Conservation (phyloP, 139 green algal genomes). For the Chlamydomonas schloesseri region DNA sequence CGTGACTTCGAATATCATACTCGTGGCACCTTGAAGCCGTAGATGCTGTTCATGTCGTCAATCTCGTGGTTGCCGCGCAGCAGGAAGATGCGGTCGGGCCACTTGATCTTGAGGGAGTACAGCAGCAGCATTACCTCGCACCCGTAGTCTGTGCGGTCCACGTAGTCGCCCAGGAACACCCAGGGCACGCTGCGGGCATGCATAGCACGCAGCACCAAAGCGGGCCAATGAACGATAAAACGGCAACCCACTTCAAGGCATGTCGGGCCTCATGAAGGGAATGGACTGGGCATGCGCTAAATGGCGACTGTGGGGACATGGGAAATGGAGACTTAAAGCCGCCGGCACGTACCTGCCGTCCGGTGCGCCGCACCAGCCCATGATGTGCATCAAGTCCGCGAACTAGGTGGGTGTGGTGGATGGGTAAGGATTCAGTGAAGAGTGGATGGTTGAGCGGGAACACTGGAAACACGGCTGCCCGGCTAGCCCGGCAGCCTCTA, state of each 20-base stretch:
- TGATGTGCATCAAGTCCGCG: constrained; percentile 9
- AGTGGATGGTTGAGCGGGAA: too few species aligned
- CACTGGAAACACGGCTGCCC: too few species aligned
- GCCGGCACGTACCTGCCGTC: constrained; percentile 5
- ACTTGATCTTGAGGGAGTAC: constrained; percentile 22
- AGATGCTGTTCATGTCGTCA: neutral
- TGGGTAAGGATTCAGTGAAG: too few species aligned
- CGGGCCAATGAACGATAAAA: too few species aligned
- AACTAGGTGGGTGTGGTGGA: neutral
- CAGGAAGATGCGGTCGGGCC: constrained; percentile 11
- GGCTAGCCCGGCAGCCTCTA: too few species aligned
- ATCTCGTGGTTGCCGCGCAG: constrained; percentile 33
- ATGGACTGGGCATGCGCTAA: too few species aligned
- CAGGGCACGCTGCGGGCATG: constrained; percentile 31
- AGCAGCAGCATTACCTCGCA: constrained; percentile 8
- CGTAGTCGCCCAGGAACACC: constrained; percentile 34
- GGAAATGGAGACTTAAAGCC: too few species aligned
- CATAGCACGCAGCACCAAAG: too few species aligned
- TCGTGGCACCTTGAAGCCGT: constrained; percentile 23
- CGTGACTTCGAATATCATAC: too few species aligned
- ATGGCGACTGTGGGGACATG: too few species aligned
- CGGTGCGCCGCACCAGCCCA: neutral
- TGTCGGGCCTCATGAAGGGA: too few species aligned
- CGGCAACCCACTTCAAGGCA: too few species aligned
- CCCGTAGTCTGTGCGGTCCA: constrained; percentile 1